Base-by-base conservation (phyloP, 345 rosid genomes). In the Murraya paniculata region DNA sequence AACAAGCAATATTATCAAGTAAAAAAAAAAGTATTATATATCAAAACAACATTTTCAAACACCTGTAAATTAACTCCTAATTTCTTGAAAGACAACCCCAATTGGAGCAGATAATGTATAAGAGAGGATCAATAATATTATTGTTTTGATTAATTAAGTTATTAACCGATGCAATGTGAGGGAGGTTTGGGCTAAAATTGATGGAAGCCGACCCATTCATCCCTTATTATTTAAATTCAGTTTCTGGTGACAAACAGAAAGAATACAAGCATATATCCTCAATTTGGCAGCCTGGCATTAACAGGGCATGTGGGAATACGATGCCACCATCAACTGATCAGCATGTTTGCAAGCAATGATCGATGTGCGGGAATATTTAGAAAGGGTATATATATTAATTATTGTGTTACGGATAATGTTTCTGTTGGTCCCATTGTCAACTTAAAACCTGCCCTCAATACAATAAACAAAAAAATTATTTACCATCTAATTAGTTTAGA, bases 271-370 rank as follows among this genome's bases (percentile, higher is more conserved):
- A 27, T 14, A 68, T 0, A 24, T 5, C 31, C 5, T 11, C 10
- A 7, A 36, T 64, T 33, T 27, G 73, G 73, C 59, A 69, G 73
- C 35, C 59, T 69, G 73, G 58, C 73, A 45, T 45, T 69, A 8
- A 8, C 58, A 27, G 22, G 73, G 21, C 33, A 14, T 27, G 59
- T 45, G 33, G 58, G 71, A 67, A n/a, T 67, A 36, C 53, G 55
- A 67, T 67, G 30, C 55, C 21, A 9, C 55, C 55, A 66, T 1
- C 71, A 22, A 9, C 71, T 36, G n/a, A 18, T 53, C 22, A 66
- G 24, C 16, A 66, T 36, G 70, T 66, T 59, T 59, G 9, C 28
- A 62, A 62, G 41, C 70, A 66, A 66, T 22, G 27, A 33, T 31
- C 3, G 38, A 65, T 7, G 48, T 41, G 14, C 48, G 10, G 48